Evolutionary conservation across 2,329 filamentous ascomycete genomes (phyloP), one percentile per base, ranked within the genome.

Genomic region (Fusarium zealandicum): DNA sequence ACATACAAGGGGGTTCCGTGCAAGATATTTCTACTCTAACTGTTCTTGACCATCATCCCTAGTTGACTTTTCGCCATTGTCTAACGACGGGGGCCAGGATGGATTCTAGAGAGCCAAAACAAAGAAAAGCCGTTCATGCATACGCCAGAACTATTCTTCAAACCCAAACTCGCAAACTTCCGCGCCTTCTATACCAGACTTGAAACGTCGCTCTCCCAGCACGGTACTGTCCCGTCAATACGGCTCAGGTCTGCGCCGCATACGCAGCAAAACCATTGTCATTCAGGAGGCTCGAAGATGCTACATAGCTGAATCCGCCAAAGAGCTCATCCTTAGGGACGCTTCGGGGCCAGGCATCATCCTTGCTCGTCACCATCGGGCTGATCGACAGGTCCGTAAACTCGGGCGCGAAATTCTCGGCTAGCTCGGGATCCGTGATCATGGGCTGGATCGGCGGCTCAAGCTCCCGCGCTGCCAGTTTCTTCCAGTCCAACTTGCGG

Each of bases 341-440:
- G 22, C 67, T 64, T n/a, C 67, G 62, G 11, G 70, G 70, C 76
- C 77, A 79, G 6, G 72, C 69, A 32, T 81, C 69, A 32, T 81
- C 76, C 63, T 69, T 75, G 59, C 68, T 74, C 10, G 76, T 75
- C 47, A 87, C 70, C 2, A 90, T 80, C 6, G 92, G 92, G 71
- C 90, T 96, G 46, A 98, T 80, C 4, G 90, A 84, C 59, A 96
- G 75, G 49, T 90, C 87, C 0, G 93, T 99, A 72, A 99, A 99
- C 71, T 97, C 92, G n/a, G 81, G 80, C 0, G 90, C 85, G 75
- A 99, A 99, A 76, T 99, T 99, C 82, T 99, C 96, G 1, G 95
- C 95, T 38, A 97, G 81, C 72, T 96, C 93, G 0, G 95, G 95
- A 69, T 99, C 92, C 0, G 95, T 98, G 69, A 99, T 93, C 68